These are phyloP conservation scores for Flagelloscypha sp. DNA, from an alignment of 768 basidiomycete genomes.

Conservation along the genomic window DNA sequence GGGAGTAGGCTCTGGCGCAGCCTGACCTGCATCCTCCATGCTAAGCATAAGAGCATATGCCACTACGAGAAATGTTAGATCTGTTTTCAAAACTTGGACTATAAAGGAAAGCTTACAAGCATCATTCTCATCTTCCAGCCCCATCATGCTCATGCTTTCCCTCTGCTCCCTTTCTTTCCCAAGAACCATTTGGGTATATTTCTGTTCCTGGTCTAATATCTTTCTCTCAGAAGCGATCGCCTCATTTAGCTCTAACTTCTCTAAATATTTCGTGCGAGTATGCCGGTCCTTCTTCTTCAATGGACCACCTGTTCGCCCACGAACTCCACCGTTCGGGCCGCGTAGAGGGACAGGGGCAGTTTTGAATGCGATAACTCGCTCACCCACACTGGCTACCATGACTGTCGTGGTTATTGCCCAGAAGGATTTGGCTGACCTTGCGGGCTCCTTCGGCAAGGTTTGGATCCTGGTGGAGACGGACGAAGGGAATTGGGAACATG, in stretches of 20 bases:
- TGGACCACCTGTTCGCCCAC: slow-evolving; percentile 21
- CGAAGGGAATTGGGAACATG: slow-evolving; percentile 33
- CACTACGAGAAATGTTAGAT: too few relatives aligned
- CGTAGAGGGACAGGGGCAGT: slow-evolving; percentile 36
- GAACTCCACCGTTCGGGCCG: slow-evolving; percentile 25
- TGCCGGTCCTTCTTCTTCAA: slow-evolving; percentile 26
- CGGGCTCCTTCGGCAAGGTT: slow-evolving; percentile 13
- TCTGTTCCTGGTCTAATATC: slow-evolving; percentile 44
- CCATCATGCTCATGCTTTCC: slow-evolving; percentile 49
- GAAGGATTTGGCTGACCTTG: slow-evolving; percentile 46
- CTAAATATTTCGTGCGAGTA: slow-evolving; percentile 43
- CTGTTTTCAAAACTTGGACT: too few relatives aligned
- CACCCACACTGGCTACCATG: slow-evolving; percentile 52
- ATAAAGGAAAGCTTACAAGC: too few relatives aligned
- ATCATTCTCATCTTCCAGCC: slow-evolving; percentile 64
- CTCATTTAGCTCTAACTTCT: slow-evolving; percentile 53
- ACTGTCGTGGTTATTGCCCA: slow-evolving; percentile 46
- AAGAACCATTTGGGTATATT: slow-evolving; percentile 25
- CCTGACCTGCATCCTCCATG: slow-evolving; percentile 68
- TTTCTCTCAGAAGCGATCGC: slow-evolving; percentile 52
- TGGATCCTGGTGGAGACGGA: slow-evolving; percentile 17
- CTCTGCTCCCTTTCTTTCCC: slow-evolving; percentile 52
- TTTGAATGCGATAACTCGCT: slow-evolving; percentile 60
- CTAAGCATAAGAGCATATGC: slow-evolving; percentile 83
- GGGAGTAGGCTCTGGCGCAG: too few relatives aligned